Conservation (phyloP, 176 grass and related monocot genomes). For the Saccharum spontaneum region DNA sequence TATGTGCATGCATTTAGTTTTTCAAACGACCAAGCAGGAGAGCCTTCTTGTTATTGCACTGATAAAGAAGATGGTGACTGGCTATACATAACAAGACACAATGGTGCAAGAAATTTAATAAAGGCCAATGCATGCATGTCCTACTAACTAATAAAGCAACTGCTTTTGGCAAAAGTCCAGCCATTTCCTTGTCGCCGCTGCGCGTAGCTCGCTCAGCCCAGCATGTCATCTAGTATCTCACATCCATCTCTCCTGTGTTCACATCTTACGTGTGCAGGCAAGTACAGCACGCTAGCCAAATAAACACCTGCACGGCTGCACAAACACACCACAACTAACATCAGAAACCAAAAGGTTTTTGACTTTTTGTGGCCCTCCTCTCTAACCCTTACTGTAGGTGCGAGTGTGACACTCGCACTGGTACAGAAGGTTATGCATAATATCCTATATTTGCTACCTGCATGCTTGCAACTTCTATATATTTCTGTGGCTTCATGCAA, state of each 20-base stretch:
- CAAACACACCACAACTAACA: slow-evolving; percentile 6
- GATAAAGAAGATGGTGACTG: neutral
- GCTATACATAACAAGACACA: slow-evolving; percentile 27
- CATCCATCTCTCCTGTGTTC: neutral
- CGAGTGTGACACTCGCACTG: slow-evolving; percentile 5
- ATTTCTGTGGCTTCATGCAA: neutral
- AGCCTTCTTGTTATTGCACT: neutral
- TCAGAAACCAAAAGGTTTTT: neutral
- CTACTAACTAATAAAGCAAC: slow-evolving; percentile 30
- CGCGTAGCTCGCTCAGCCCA: neutral
- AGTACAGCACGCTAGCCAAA: slow-evolving; percentile 11
- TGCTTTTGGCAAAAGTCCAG: slow-evolving; percentile 27
- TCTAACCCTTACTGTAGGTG: neutral
- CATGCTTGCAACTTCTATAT: neutral
- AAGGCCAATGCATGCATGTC: slow-evolving; percentile 4
- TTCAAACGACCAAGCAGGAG: neutral
- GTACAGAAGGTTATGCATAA: neutral
- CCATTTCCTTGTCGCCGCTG: slow-evolving; percentile 2
- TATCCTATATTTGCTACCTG: neutral
- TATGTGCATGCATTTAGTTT: neutral
- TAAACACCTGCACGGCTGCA: neutral
- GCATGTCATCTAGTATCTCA: neutral
- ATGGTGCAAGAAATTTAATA: neutral
- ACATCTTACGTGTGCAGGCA: slow-evolving; percentile 14
- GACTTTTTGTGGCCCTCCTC: neutral